These are phyloP conservation scores for Jatropha podagrica DNA, from an alignment of 441 rosid species.

Conservation along the genomic window DNA sequence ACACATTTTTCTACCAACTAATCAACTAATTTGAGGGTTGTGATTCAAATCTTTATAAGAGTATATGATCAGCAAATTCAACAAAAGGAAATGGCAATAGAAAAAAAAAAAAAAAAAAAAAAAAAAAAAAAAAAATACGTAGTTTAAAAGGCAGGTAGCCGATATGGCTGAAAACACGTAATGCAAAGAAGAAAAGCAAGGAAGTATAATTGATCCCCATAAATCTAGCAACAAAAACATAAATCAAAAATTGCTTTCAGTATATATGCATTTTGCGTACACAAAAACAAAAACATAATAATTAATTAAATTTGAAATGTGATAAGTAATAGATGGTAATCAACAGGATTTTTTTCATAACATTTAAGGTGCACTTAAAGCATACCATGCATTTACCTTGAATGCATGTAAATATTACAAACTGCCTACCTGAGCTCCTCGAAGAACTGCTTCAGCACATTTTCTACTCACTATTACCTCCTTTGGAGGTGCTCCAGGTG, in stretches of 20 bases:
- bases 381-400: background rate
- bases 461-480: slow-evolving; percentile 93
- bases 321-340: background rate
- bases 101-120: too few relatives aligned
- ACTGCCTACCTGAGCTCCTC: slow-evolving; percentile 86
- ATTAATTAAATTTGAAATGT: background rate
- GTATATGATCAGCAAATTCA: background rate
- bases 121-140: background rate
- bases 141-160: background rate
- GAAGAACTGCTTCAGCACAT: slow-evolving; percentile 97
- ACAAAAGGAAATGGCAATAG: background rate
- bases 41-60: background rate
- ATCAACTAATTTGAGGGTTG: background rate
- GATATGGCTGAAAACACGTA: background rate
- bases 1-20: background rate
- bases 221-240: background rate
- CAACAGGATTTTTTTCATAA: background rate
- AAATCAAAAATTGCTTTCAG: background rate
- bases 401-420: background rate
- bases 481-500: slow-evolving; percentile 55
- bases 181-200: background rate
- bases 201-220: background rate
- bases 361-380: background rate
- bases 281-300: background rate
- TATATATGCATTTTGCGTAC: background rate